Percentiles rank a stretch among this genome's conserved stretches.
Conservation (phyloP, 257 asterid genomes). For the Solanum chilense region DNA sequence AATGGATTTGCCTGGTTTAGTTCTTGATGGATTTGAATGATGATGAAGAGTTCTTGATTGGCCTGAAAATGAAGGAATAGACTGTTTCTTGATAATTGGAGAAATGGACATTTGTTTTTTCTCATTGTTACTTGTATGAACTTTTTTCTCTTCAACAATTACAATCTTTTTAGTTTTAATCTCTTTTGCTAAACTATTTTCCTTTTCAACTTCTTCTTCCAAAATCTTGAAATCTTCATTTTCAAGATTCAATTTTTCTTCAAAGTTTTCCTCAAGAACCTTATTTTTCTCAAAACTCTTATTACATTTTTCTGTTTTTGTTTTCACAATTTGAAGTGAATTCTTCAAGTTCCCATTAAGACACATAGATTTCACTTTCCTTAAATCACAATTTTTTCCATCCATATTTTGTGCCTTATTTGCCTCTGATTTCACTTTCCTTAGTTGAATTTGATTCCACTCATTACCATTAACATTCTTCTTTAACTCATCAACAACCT, state of each 20-base stretch:
- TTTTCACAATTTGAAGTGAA: conserved; percentile 1
- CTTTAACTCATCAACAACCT: neutral
- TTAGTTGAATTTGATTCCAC: neutral
- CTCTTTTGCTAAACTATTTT: conserved; percentile 14
- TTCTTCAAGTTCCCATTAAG: neutral
- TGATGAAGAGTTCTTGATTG: conserved; percentile 17
- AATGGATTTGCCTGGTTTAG: conserved; percentile 29
- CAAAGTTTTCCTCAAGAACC: conserved; percentile 15
- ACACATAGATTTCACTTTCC: neutral
- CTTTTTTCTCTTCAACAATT: conserved; percentile 26
- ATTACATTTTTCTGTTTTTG: neutral
- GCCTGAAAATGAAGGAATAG: conserved; percentile 14
- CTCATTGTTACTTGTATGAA: conserved; percentile 13
- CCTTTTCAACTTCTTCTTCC: conserved; percentile 27
- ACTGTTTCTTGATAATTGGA: conserved; percentile 29
- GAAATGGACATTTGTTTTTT: conserved; percentile 21
- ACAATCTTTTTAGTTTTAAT: conserved; percentile 19
- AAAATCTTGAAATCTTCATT: neutral
- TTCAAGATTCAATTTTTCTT: conserved; percentile 12
- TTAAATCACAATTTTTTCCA: neutral
- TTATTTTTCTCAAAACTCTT: neutral
- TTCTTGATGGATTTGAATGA: conserved; percentile 19
- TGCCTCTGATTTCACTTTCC: conserved; percentile 23
- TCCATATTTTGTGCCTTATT: neutral
- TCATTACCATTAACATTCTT: neutral